Evolutionary conservation across 805 yeast species (phyloP), one percentile per base, ranked within the genome.

Genomic region (Myxozyma udenii): DNA sequence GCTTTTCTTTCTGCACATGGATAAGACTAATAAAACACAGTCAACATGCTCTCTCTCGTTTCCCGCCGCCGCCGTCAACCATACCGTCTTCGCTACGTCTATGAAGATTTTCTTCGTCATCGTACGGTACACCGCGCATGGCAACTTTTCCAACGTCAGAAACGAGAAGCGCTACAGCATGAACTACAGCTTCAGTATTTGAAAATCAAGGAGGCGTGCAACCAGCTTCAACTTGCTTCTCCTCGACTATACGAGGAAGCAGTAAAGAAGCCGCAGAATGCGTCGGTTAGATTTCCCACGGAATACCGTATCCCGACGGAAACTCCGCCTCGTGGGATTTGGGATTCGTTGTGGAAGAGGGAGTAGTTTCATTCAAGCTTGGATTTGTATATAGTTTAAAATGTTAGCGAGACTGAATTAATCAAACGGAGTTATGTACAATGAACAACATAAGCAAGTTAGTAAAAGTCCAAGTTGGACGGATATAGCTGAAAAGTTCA

Each of bases 21-120:
- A 9, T 16, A 36, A 19, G 12, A 11, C 40, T 36, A 78, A 66
- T 72, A 79, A 50, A 69, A 74, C 32, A 66, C 76, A 53, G 58
- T 53, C 52, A 73, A 73, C 44, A 84, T 83, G 71, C 76, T 91
- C 57, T 84, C 95, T 37, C 95, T 91, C 21, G 68, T 90, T 61
- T 81, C 93, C 11, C 96, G 95, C 5, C 78, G 85, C 51, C 83
- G 89, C 73, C 91, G 89, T 69, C 90, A 84, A 69, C 98, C 98
- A 41, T 80, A 82, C 61, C 72, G 87, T 62, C 69, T 93, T 57
- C 87, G 83, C 63, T 72, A 89, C 30, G 77, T 83, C 60, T 73
- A 77, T 23, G 97, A 90, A 68, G 98, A 93, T 66, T 74, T 83
- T 50, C 76, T 91, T 57, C 86, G 93, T 64, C 98, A 91, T 66